A percentile compares a stretch with the other conserved stretches of the same genome.
phyloP scores from a whole-genome alignment of 768 basidiomycete species.

The Tylopilus sp. region DNA sequence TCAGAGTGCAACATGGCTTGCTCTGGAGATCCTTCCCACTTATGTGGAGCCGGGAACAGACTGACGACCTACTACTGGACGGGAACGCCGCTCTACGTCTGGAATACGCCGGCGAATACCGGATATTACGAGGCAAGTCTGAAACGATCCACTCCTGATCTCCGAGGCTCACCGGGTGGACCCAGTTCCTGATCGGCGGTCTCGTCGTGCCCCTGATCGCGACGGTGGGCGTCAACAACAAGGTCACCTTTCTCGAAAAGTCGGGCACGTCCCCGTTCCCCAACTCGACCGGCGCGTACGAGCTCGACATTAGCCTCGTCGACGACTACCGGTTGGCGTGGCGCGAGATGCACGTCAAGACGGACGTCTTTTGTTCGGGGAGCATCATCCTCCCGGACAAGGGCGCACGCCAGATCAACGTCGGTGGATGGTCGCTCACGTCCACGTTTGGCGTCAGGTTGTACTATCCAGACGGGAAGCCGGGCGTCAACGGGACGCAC shows the following conservation, averaged over 20 bases:
- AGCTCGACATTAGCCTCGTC: conserved; percentile 62
- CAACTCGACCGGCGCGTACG: conserved; percentile 77
- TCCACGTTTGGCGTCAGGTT: conserved; percentile 74
- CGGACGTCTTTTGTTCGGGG: conserved; percentile 79
- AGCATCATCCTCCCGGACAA: conserved; percentile 74
- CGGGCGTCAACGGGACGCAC: conserved; percentile 69
- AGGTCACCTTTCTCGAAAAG: conserved; percentile 79
- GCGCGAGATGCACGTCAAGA: conserved; percentile 73
- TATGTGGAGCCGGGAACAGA: conserved; percentile 60
- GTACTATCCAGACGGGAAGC: conserved; percentile 64
- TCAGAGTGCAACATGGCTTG: conserved; percentile 50
- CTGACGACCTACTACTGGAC: conserved; percentile 56
- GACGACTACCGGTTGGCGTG: conserved; percentile 47
- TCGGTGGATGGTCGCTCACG: conserved; percentile 56
- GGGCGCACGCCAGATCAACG: conserved; percentile 38
- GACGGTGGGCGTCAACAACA: conserved; percentile 77
- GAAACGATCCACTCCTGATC: background rate
- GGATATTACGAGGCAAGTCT: conserved; percentile 65
- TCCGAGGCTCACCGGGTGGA: conserved; percentile 1
- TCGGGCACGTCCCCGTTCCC: conserved; percentile 55
- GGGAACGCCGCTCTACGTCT: conserved; percentile 47
- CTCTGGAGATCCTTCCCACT: conserved; percentile 66
- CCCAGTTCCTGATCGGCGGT: conserved; percentile 48
- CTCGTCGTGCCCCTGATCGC: conserved; percentile 71
- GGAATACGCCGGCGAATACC: conserved; percentile 62